Base-by-base conservation (phyloP, 2,329 filamentous ascomycete genomes). In the Epichloe gansuensis region DNA sequence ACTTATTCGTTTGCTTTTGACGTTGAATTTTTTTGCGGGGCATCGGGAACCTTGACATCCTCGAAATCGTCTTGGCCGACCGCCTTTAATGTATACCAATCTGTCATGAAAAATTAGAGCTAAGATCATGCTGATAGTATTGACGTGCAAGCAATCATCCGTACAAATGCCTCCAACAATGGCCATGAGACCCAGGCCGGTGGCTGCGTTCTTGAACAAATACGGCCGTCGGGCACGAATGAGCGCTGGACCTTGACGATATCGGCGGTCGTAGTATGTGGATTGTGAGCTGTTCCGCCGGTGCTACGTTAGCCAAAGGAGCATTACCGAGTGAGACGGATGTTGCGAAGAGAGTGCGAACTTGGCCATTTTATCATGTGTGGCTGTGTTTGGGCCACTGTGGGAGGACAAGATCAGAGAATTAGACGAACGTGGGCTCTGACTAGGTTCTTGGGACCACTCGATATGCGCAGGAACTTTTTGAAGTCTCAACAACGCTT, bases 41-140 rank as follows among this genome's bases (percentile, higher is more conserved):
- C 74, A 65, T 88, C 86, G 31, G 93, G 93, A 39, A 97, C 84
- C 65, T 89, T 84, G 61, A 97, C 90, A 66, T 98, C 93, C 53
- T 90, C 87, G 72, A 98, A 98, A 59, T 96, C 88, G 68, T 97
- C 93, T 70, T 97, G 93, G 43, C 91, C 89, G 64, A 98, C 87
- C 51, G 88, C 89, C 58, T 76, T 80, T 65, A 98, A 85, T 4
- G 78, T 81, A 63, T 81, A 81, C 59, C 70, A 71, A 61, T 81
- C 78, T 81, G 52, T 13, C n/a, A 27, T 23, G 44, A 8, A 4
- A n/a, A 6, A 45, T 53, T 27, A 53, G 40, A 44, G 12, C 34
- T 13, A 38, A 21, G 8, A 31, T 23, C 9, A n/a, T 21, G 15
- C 8, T 35, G 31, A 21, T 17, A 31, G 31, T 6, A 27, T 23